Base-by-base conservation (phyloP, 257 asterid species). In the Asclepias syriaca region DNA sequence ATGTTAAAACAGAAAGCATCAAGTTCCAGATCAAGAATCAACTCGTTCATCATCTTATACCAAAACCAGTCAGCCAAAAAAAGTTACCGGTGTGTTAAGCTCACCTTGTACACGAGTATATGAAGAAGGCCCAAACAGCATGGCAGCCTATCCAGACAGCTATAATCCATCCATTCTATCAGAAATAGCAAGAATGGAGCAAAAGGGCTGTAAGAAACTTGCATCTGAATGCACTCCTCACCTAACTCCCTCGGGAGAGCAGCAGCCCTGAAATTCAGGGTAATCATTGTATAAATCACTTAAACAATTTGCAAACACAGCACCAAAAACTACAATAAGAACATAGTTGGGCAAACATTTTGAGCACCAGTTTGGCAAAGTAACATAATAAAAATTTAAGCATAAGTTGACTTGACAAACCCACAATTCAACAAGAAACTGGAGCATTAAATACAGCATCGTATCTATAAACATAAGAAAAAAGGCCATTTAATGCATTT, bases 121-220 rank as follows among this genome's bases (percentile, higher is more conserved):
- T 89, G 85, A 75, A 85, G 84, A 65, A 87, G 86, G 65, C 90
- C 93, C 68, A 89, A 74, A 59, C 74, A 84, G 43, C 77, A 76
- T 19, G 85, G 81, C 1, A 89, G 74, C 16, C 82, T 60, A 58
- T 89, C 90, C 53, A 84, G 81, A 51, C 96, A 85, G 78, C 83
- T 77, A 49, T 76, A 87, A 43, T 84, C 88, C 89, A 87, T 85
- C 96, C 93, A 87, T 76, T 87, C 91, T 21, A 81, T 68, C 16
- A 87, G 77, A 75, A 76, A 80, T 11, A 89, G 75, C 80, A 87
- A 69, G 55, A 87, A 81, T 2, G 89, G 89, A 65, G 90, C 84
- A 56, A 87, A 68, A 22, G 89, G 85, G 80, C 87, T 82, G 37
- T 75, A 80, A 48, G 81, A 81, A 34, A 89, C 75, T 77, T 81